Evolutionary conservation across 2,329 filamentous ascomycete genomes (phyloP), one percentile per base, ranked within the genome.

Genomic region (Fusarium sarcochroum): DNA sequence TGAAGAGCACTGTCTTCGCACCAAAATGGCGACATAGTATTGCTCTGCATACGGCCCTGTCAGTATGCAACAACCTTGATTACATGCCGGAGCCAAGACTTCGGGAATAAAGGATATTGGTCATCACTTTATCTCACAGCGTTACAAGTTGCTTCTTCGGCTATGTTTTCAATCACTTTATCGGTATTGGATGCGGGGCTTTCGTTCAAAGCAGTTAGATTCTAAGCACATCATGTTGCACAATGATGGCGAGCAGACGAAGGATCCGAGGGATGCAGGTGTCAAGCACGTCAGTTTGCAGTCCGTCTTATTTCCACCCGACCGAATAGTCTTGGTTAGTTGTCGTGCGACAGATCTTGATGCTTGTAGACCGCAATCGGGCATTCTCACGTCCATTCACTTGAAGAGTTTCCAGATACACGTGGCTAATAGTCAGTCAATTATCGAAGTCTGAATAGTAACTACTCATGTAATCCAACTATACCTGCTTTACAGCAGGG

Each of bases 401-500:
- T 17, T 6, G 17, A 17, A 5, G 3, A 35, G 14, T 35, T 9
- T 8, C 8, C 15, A 35, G 17, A 15, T 9, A n/a, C 34, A 17
- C 7, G 11, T 14, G 4, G 14, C 8, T 7, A 5, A 35, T 35
- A 15, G 15, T 7, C 14, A 35, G 27, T 30, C 27, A 30, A 30
- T 30, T 13, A 13, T 10, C 10, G 1, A 30, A 5, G 9, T 30
- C 27, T 3, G 10, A 3, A 30, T 30, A 30, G 10, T 30, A 30
- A 4, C 10, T 13, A 13, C 27, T 30, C 27, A 15, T 35, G 14
- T 17, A 35, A 35, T 17, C 14, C 17, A 35, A 13, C 34, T 35
- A 35, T 18, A 60, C 58, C 30, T 60, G 50, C 25, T 60, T 60
- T 17, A 60, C 51, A 6, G 30, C 27, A 7, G 50, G 44, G 27